Evolutionary conservation across 2,329 filamentous ascomycete species (phyloP), one percentile per base, ranked within the genome.

Genomic region (Arthrinium phaeospermum): DNA sequence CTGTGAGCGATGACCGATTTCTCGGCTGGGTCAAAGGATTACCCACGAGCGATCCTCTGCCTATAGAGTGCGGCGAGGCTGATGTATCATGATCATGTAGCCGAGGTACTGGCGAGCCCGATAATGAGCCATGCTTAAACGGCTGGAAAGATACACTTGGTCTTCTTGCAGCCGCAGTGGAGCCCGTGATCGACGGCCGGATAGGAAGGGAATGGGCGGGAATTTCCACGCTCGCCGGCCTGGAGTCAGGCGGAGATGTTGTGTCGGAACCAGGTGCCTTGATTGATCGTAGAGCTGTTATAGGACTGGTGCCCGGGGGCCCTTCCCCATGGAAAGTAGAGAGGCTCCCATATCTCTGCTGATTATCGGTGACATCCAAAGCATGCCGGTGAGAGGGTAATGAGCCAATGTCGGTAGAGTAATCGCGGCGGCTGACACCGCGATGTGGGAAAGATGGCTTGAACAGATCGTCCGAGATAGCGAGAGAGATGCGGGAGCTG

Each of bases 101-200:
- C 44, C 87, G 84, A 41, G 84, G 84, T n/a, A 87, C 80, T 0
- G 95, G 96, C 5, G 95, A 98, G 4, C 93, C 94, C 2, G 95
- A 97, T n/a, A 98, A 86, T 1, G 96, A 97, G 14, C 96, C 96
- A 19, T 95, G 94, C 82, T 99, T 99, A 86, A 99, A 99, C 0
- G 96, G 95, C 77, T 97, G 94, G 78, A 98, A 98, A 0, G 94
- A 97, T 30, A 98, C 90, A 0, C 94, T 98, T 8, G 93, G 92
- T 70, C 94, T 90, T 77, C 95, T 89, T 70, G 87, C 87, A 68
- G 88, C 78, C 30, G 84, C 85, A 61, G 93, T 90, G 53, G 85
- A 82, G 19, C 82, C 83, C 69, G 86, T 85, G 53, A 85, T 73
- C 1, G 82, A 82, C 37, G 83, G 81, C 69, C 76, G 78, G 34